Conservation (phyloP, 2,329 filamentous ascomycete genomes). For the Neofusicoccum umdonicola region DNA sequence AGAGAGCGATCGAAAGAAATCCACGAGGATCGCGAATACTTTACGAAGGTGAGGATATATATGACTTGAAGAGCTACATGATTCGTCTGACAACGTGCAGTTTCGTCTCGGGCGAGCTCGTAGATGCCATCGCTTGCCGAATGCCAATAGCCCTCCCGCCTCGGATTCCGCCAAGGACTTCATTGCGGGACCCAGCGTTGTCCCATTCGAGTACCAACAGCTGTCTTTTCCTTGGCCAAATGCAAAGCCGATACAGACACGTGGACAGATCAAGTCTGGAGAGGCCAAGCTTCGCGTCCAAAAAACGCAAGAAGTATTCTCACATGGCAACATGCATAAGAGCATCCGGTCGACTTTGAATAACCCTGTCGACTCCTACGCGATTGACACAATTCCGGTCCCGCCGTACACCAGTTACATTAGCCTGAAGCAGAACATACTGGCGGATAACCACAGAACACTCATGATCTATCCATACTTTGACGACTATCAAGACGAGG, state of each 20-base stretch:
- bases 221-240: not conserved
- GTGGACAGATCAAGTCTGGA: not conserved
- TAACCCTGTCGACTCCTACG: constrained; percentile 4
- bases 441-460: constrained; percentile 40
- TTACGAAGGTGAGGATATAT: constrained; percentile 14
- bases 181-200: constrained; percentile 1
- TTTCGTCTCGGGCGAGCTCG: constrained; percentile 11
- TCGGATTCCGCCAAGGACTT: not conserved
- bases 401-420: constrained; percentile 44
- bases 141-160: not conserved
- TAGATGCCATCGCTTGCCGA: not conserved
- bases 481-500: constrained; percentile 26
- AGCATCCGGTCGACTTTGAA: not conserved
- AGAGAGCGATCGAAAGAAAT: constrained; percentile 15
- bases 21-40: constrained; percentile 20
- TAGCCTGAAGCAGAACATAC: constrained; percentile 40
- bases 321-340: not conserved
- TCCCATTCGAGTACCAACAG: not conserved
- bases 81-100: not conserved
- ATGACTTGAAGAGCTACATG: too few species aligned
- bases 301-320: constrained; percentile 3
- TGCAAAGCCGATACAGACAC: not conserved
- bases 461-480: constrained; percentile 39
- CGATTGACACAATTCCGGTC: constrained; percentile 23
- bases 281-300: not conserved